A percentile compares a stretch with the other conserved stretches of the same genome.
Evolutionary conservation across 2,329 filamentous ascomycete species (phyloP).

Genomic region (Drechslerella dactyloides): DNA sequence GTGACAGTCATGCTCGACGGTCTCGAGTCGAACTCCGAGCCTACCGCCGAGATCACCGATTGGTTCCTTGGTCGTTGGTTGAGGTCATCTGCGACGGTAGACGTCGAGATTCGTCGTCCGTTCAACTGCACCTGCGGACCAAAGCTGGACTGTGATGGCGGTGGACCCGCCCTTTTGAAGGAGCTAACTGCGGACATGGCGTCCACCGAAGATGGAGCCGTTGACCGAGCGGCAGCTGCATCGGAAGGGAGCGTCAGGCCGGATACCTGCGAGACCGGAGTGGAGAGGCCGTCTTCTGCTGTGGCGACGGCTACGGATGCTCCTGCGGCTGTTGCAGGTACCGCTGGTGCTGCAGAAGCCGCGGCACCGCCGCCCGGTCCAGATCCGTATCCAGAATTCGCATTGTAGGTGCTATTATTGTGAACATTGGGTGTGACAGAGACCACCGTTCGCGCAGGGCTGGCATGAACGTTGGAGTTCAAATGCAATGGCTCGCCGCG

Average conservation of each 20-base stretch:
- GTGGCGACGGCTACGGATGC: not conserved
- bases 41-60: constrained; percentile 24
- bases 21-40: constrained; percentile 46
- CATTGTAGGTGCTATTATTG: not conserved
- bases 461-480: not conserved
- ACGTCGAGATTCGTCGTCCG: constrained; percentile 39
- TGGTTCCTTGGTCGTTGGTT: constrained; percentile 19
- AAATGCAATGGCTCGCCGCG: constrained; percentile 4
- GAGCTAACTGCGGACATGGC: constrained; percentile 41
- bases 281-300: constrained; percentile 35
- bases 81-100: constrained; percentile 25
- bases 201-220: constrained; percentile 46
- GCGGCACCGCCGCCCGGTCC: not conserved
- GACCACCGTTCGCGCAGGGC: not conserved
- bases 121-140: constrained; percentile 44
- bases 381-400: constrained; percentile 4
- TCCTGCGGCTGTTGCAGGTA: not conserved
- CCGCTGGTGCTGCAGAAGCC: constrained; percentile 2
- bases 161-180: constrained; percentile 26
- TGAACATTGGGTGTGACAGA: not conserved
- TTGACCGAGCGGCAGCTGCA: constrained; percentile 37
- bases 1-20: constrained; percentile 49
- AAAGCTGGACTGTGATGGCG: not conserved
- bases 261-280: constrained; percentile 47
- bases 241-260: constrained; percentile 39